These are phyloP conservation scores for Pseudogymnoascus destructans DNA, from an alignment of 2,329 filamentous ascomycete species.

Conservation along the genomic window DNA sequence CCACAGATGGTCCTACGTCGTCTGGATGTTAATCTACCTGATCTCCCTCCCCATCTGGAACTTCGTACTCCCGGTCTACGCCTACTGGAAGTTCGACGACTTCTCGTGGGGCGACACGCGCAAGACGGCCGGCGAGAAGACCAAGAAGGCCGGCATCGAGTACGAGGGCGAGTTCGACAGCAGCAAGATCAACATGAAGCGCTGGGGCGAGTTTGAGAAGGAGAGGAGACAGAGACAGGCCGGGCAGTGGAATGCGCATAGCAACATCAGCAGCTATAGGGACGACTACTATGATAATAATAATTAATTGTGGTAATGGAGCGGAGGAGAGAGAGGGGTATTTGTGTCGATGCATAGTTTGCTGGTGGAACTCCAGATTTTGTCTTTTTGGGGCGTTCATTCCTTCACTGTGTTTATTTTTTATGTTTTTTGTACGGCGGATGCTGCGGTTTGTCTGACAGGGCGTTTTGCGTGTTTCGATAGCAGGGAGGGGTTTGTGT, in stretches of 20 bases:
- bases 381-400: neutral
- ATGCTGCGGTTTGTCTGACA: slow-evolving; percentile 5
- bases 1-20: slow-evolving; percentile 79
- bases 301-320: neutral
- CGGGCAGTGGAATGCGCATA: neutral
- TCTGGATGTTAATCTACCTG: slow-evolving; percentile 97
- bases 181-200: slow-evolving; percentile 98
- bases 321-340: neutral
- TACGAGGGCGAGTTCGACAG: slow-evolving; percentile 95
- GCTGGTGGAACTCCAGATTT: slow-evolving; percentile 2
- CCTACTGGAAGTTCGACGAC: slow-evolving; percentile 99
- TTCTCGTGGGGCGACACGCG: slow-evolving; percentile 98
- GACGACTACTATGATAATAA: slow-evolving; percentile 10
- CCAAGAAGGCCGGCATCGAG: slow-evolving; percentile 74
- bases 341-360: slow-evolving; percentile 5
- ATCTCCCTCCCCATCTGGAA: slow-evolving; percentile 93
- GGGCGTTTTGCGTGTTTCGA: slow-evolving; percentile 3
- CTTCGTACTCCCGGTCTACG: slow-evolving; percentile 83
- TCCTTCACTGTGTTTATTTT: slow-evolving; percentile 2
- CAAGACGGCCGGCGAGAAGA: slow-evolving; percentile 84
- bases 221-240: slow-evolving; percentile 32
- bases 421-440: neutral
- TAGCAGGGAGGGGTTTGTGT: neutral
- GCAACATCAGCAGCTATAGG: slow-evolving; percentile 1
- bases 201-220: slow-evolving; percentile 93